Evolutionary conservation across 192 early-diverging fungal genomes (phyloP).

Genomic region (Umbelopsis isabellina): DNA sequence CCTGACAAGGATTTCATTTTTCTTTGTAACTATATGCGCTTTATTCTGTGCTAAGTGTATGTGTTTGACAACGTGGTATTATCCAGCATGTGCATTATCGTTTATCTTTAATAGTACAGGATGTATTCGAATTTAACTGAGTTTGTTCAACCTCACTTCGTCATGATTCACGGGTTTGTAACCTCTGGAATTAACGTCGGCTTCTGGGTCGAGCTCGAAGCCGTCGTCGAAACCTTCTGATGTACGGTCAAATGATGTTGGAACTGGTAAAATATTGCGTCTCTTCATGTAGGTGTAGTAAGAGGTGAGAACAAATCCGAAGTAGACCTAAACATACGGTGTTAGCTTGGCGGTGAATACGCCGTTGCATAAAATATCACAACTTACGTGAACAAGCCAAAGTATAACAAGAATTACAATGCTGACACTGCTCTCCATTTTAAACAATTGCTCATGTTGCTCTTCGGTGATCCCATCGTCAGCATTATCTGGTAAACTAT

Average conservation of each 20-base stretch:
- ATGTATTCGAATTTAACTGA: not conserved
- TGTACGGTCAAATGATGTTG: not conserved
- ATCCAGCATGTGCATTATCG: too few species aligned
- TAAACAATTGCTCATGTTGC: constrained; percentile 32
- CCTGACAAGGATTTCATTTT: too few species aligned
- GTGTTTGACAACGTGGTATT: too few species aligned
- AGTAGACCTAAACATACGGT: not conserved
- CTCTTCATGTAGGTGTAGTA: not conserved
- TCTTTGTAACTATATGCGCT: too few species aligned
- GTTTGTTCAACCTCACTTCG: constrained; percentile 1
- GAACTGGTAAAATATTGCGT: not conserved
- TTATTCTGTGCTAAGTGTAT: too few species aligned
- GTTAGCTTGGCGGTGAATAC: not conserved
- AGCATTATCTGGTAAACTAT: constrained; percentile 27
- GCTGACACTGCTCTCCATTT: constrained; percentile 39
- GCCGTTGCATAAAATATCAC: not conserved
- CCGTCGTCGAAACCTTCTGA: constrained; percentile 15
- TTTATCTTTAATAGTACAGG: not conserved
- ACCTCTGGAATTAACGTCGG: not conserved
- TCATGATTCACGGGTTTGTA: not conserved
- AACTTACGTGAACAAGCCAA: constrained; percentile 35
- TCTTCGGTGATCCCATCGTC: constrained; percentile 20
- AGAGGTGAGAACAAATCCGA: constrained; percentile 7
- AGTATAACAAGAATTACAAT: constrained; percentile 29
- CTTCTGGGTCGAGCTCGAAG: not conserved